Evolutionary conservation across 331 rosid species (phyloP).

Genomic region (Malus hybrid): DNA sequence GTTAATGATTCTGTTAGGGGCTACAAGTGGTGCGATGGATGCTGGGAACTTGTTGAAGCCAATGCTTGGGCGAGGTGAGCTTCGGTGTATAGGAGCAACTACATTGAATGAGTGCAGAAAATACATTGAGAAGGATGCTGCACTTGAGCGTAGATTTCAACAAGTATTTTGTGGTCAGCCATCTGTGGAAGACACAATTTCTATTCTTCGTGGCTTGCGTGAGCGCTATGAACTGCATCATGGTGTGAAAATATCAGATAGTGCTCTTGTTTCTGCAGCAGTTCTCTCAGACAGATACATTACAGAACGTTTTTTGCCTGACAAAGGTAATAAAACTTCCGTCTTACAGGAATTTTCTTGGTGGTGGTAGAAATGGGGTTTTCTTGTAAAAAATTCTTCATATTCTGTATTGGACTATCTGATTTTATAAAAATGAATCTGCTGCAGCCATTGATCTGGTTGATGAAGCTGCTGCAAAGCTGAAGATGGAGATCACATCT

Average conservation of each 20-base stretch:
- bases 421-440: not conserved
- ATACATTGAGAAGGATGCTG: constrained; percentile 95
- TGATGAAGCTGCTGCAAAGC: constrained; percentile 95
- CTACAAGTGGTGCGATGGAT: constrained; percentile 99
- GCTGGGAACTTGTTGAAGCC: constrained; percentile 97
- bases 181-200: constrained; percentile 84
- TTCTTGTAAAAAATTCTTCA: not conserved
- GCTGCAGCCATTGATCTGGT: constrained; percentile 90
- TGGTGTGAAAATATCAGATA: constrained; percentile 95
- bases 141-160: constrained; percentile 95
- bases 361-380: not conserved
- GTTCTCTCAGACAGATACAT: constrained; percentile 89
- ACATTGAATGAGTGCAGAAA: constrained; percentile 88
- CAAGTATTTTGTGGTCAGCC: constrained; percentile 96
- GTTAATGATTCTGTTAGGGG: constrained; percentile 51
- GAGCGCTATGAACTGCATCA: constrained; percentile 98
- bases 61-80: constrained; percentile 99
- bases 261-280: constrained; percentile 98
- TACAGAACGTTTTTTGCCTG: constrained; percentile 87
- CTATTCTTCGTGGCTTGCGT: constrained; percentile 96
- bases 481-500: constrained; percentile 96
- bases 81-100: constrained; percentile 95
- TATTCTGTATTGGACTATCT: not conserved
- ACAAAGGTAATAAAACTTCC: constrained; percentile 51
- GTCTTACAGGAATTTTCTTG: not conserved